Base-by-base conservation (phyloP, 179 eudicot species). In the Heliamphora pulchella region DNA sequence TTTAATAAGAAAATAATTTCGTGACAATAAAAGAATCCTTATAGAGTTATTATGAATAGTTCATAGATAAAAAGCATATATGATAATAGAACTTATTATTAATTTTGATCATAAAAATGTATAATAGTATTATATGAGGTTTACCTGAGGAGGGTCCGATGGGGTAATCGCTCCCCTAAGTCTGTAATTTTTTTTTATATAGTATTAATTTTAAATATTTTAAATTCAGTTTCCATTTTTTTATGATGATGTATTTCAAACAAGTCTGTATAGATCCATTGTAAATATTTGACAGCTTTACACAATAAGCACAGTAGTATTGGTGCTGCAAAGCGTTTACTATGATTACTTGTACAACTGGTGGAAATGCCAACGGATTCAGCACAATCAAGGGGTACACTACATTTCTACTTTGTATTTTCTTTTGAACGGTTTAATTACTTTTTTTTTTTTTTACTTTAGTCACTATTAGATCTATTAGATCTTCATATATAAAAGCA, bases 241-340 rank as follows among this genome's bases (percentile, higher is more conserved):
- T 31, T 31, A 31, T 31, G 31, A 31, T 31, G 31, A 31, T 59
- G 43, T 18, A 75, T 74, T 74, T 51, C 31, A 31, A 31, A 17
- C 7, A 79, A 70, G 8, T 17, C 18, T 6, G 43, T 41, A 9
- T 73, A 39, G 20, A 2, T 18, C 14, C 18, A 15, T 20, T 61
- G 8, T 8, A 43, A 51, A 13, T 61, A 44, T 80, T 74, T 51
- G 18, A 9, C 86, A 94, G 98, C 91, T 96, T 41, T 94, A 96
- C 88, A 92, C 98, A n/a, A 31, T 73, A 67, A 94, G 93, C 75
- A 96, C 99, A 3, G 81, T 96, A 66, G 85, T 94, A 57, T 82
- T 96, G 80, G 93, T 96, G 68, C 57, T 94, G 80, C 98, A 96
- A 83, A 88, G 92, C 80, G 3, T 94, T 80, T 96, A 96, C 87